Evolutionary conservation across 2,329 filamentous ascomycete species (phyloP).

Genomic region (Fusarium coicis): DNA sequence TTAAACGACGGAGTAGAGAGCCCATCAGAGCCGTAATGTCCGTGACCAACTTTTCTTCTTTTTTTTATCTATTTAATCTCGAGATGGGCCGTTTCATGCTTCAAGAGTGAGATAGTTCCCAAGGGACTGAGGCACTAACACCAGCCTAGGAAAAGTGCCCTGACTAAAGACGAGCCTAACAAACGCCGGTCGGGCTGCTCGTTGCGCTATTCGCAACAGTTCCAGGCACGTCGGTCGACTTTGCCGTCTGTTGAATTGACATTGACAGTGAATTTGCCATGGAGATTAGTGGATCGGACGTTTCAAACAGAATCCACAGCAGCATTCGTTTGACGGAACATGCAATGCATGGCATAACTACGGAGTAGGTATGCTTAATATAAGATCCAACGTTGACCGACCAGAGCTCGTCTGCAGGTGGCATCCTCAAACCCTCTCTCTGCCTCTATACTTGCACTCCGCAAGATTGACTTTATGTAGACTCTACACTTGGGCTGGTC

Average conservation of each 20-base stretch:
- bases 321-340: not conserved
- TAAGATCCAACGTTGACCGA: not conserved
- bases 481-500: not conserved
- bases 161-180: conserved; percentile 18
- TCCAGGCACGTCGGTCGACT: conserved; percentile 8
- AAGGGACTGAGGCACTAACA: not conserved
- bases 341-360: not conserved
- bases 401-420: not conserved
- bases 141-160: conserved; percentile 11
- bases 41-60: not conserved
- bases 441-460: not conserved
- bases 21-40: conserved; percentile 19
- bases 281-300: conserved; percentile 13
- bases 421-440: not conserved
- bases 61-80: not conserved
- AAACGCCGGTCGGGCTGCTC: not conserved
- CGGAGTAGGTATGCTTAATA: not conserved
- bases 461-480: conserved; percentile 2
- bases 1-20: conserved; percentile 32
- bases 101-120: not conserved
- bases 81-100: not conserved
- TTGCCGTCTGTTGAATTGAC: not conserved
- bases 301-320: conserved; percentile 11
- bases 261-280: not conserved
- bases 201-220: conserved; percentile 15